Conservation (phyloP, 257 asterid genomes). For the Leptodermis oblonga region DNA sequence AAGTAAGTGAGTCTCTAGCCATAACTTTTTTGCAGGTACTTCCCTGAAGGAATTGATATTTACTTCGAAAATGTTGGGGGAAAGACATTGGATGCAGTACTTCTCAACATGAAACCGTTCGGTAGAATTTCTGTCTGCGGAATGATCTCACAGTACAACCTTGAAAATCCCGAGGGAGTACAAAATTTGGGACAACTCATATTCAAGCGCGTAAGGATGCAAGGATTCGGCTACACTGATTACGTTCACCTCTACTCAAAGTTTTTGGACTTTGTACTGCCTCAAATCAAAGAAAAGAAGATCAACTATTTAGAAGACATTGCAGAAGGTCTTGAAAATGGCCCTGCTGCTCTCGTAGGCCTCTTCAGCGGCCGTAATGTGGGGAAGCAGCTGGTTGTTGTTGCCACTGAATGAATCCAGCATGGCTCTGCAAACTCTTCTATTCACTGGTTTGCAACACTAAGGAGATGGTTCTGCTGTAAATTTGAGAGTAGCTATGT, state of each 20-base stretch:
- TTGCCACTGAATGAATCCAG: neutral
- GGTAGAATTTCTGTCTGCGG: constrained; percentile 51
- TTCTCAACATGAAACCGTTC: constrained; percentile 32
- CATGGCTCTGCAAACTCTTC: neutral
- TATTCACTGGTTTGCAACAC: too few relatives aligned
- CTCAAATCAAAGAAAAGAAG: neutral
- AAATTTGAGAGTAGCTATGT: too few relatives aligned
- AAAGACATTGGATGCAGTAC: constrained; percentile 50
- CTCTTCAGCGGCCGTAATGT: constrained; percentile 6
- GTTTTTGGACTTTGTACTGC: neutral
- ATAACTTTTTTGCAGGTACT: constrained; percentile 25
- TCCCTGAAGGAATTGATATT: constrained; percentile 48
- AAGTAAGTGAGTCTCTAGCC: neutral
- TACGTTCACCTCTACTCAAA: neutral
- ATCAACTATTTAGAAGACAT: constrained; percentile 1
- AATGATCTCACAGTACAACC: constrained; percentile 52
- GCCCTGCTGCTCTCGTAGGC: constrained; percentile 8
- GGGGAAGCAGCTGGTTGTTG: neutral
- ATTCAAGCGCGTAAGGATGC: constrained; percentile 27
- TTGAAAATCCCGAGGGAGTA: constrained; percentile 33
- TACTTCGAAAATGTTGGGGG: constrained; percentile 60
- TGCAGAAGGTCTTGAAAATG: constrained; percentile 11
- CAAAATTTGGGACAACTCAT: constrained; percentile 27
- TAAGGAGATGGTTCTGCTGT: too few relatives aligned
- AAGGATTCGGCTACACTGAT: constrained; percentile 32